phyloP scores from a whole-genome alignment of 139 green algal species.

The Penium margaritaceum region DNA sequence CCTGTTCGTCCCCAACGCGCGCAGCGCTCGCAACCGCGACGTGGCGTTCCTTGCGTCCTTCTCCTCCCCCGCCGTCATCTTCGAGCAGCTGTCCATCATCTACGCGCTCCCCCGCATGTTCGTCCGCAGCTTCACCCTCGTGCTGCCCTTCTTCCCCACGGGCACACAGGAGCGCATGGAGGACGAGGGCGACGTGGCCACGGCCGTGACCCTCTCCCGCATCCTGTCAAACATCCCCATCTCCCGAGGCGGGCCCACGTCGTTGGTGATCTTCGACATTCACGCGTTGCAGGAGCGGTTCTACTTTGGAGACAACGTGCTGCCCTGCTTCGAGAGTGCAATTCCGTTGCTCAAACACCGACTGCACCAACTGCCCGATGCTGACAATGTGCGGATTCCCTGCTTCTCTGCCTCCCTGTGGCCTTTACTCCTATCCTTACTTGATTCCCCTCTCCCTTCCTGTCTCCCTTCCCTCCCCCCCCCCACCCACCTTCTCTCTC shows the following conservation, averaged over 20 bases:
- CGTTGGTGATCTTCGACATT: constrained; percentile 95
- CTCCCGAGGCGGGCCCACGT: constrained; percentile 80
- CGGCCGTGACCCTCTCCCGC: constrained; percentile 86
- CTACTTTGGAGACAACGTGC: constrained; percentile 94
- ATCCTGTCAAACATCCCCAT: constrained; percentile 94
- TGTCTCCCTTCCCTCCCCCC: no score
- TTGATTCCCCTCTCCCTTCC: not conserved
- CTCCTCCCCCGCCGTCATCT: constrained; percentile 77
- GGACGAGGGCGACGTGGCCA: constrained; percentile 62
- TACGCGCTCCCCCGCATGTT: constrained; percentile 92
- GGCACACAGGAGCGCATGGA: constrained; percentile 50
- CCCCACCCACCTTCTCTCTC: no score
- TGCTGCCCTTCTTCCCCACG: constrained; percentile 96
- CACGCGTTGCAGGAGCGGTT: constrained; percentile 91
- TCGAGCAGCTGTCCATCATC: constrained; percentile 94
- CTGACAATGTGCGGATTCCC: constrained; percentile 60
- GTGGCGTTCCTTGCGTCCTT: constrained; percentile 95
- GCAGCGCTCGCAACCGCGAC: constrained; percentile 80
- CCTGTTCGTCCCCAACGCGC: constrained; percentile 89
- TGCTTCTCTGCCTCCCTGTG: no score
- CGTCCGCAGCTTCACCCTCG: constrained; percentile 88
- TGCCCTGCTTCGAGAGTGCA: constrained; percentile 89
- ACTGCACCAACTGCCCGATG: constrained; percentile 66
- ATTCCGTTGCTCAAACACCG: constrained; percentile 80
- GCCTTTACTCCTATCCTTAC: no score